phyloP scores from a whole-genome alignment of 2,329 filamentous ascomycete species.

The Trichoderma sp. region DNA sequence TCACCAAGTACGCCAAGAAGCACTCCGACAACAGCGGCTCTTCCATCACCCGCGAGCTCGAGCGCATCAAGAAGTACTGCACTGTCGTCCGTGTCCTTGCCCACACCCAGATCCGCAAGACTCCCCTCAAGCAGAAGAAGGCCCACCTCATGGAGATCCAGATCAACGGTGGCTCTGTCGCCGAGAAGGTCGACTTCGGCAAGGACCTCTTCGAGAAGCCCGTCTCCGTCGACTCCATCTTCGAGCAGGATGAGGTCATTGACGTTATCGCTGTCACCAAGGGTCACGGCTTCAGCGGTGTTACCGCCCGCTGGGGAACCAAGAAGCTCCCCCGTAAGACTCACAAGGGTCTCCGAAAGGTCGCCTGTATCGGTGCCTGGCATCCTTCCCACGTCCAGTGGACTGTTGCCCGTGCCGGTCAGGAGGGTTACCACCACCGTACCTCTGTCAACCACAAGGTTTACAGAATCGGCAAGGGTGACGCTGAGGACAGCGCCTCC shows the following conservation, averaged over 20 bases:
- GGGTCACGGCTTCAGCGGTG: conserved; percentile 98
- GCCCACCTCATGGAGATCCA: conserved; percentile 99
- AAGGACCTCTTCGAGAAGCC: conserved; percentile 99
- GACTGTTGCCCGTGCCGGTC: conserved; percentile 99
- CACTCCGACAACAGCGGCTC: conserved; percentile 91
- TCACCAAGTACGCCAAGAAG: conserved; percentile 99
- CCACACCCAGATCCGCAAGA: conserved; percentile 99
- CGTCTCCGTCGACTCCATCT: conserved; percentile 88
- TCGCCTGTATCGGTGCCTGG: conserved; percentile 99
- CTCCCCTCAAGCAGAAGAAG: conserved; percentile 99
- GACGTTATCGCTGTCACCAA: conserved; percentile 99
- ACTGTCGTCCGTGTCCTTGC: conserved; percentile 98
- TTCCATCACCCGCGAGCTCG: conserved; percentile 93
- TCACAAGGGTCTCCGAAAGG: conserved; percentile 99
- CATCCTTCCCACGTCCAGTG: conserved; percentile 99
- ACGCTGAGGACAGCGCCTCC: conserved; percentile 87
- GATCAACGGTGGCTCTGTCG: conserved; percentile 94
- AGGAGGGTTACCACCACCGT: conserved; percentile 99
- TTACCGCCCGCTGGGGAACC: conserved; percentile 97
- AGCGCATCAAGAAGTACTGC: conserved; percentile 99
- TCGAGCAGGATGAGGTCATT: conserved; percentile 99
- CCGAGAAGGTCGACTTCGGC: conserved; percentile 97
- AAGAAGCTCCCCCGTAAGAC: conserved; percentile 99
- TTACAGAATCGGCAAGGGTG: conserved; percentile 95
- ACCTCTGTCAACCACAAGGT: conserved; percentile 99